phyloP scores from a whole-genome alignment of 139 green algal species.

The Chlorella sorokiniana region DNA sequence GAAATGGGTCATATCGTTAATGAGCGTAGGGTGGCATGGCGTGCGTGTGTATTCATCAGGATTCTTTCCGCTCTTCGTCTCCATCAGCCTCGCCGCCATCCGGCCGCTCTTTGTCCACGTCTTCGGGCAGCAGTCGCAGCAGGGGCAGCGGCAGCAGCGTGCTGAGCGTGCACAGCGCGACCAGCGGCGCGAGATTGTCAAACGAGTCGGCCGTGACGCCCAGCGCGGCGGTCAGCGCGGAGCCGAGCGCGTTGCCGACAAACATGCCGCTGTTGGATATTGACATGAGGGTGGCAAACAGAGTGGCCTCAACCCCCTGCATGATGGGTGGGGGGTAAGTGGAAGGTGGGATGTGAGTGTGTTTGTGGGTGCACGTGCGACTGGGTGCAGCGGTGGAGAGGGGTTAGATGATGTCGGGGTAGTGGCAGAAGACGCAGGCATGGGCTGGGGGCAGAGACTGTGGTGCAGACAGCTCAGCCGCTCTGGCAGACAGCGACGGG shows the following conservation, averaged over 20 bases:
- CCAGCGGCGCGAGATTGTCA: constrained; percentile 61
- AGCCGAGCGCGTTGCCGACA: constrained; percentile 40
- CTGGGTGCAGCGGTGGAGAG: no score
- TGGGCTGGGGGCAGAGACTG: neutral
- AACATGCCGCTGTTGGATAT: constrained; percentile 87
- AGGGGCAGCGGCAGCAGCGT: constrained; percentile 64
- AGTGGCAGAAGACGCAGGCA: neutral
- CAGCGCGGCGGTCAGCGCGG: constrained; percentile 17
- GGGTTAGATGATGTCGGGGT: no score
- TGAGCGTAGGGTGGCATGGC: no score
- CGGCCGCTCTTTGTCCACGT: constrained; percentile 10
- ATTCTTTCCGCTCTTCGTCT: no score
- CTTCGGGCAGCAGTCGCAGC: constrained; percentile 58
- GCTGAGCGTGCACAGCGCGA: constrained; percentile 65
- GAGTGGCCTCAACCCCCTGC: constrained; percentile 93
- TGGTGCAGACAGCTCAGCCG: no score
- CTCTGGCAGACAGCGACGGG: no score
- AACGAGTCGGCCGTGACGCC: constrained; percentile 73
- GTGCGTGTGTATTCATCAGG: no score
- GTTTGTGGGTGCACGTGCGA: no score
- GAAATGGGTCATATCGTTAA: no score
- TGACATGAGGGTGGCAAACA: constrained; percentile 97
- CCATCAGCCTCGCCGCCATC: neutral
- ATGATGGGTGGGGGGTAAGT: neutral
- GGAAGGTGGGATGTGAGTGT: no score